Evolutionary conservation across 2,329 filamentous ascomycete genomes (phyloP).

Genomic region (Volutella citrinella): DNA sequence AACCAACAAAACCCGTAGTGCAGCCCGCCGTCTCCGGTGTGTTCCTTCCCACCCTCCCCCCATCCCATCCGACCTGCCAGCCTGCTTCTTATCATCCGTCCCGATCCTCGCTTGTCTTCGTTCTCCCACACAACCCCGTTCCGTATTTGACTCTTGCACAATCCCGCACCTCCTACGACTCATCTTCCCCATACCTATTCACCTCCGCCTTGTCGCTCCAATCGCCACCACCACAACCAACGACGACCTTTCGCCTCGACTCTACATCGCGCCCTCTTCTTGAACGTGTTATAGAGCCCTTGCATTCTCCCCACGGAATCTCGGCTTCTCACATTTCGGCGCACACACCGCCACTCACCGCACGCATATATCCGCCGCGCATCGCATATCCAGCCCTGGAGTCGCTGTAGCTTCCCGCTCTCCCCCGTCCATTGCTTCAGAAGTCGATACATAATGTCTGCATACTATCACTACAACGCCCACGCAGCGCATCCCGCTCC

Average conservation of each 20-base stretch:
- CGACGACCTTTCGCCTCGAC: conserved; percentile 23
- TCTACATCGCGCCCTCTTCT: conserved; percentile 19
- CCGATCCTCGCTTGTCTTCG: conserved; percentile 22
- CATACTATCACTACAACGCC: conserved; percentile 61
- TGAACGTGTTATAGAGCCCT: not conserved
- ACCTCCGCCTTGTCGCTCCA: no score
- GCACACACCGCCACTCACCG: conserved; percentile 3
- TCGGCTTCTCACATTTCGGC: conserved; percentile 11
- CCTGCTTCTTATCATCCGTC: conserved; percentile 27
- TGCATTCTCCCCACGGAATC: conserved; percentile 17
- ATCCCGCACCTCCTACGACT: not conserved
- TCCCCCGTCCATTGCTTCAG: conserved; percentile 15
- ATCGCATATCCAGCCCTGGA: conserved; percentile 11
- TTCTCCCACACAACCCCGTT: conserved; percentile 1
- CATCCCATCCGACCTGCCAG: no score
- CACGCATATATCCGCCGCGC: conserved; percentile 11
- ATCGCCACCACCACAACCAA: no score
- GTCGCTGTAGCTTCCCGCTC: conserved; percentile 12
- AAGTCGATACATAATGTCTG: conserved; percentile 53
- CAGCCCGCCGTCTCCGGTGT: conserved; percentile 26
- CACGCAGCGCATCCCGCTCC: conserved; percentile 58
- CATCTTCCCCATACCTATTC: no score
- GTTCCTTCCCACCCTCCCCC: conserved; percentile 16
- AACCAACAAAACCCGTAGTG: conserved; percentile 32
- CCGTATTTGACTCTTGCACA: not conserved